Evolutionary conservation across 441 rosid species (phyloP), one percentile per base, ranked within the genome.

Genomic region (Corymbia calophylla): DNA sequence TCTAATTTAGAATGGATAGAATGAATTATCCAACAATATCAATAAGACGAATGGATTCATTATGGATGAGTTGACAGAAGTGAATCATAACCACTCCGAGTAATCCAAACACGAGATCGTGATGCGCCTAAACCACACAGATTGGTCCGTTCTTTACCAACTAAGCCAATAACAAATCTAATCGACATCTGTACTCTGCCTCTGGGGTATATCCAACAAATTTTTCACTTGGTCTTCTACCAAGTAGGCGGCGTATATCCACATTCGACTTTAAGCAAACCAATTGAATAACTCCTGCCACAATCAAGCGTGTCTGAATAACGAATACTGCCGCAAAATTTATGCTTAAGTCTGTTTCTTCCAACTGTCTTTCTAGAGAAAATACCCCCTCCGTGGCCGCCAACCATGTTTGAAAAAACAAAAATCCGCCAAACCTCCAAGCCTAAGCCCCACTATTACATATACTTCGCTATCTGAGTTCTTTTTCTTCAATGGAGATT

Each of bases 31-130:
- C 2, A 0, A 17, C 23, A 8, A 3, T 16, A 31, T 66, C 6
- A 0, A 66, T 8, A 19, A 31, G 44, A 66, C 3, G 6, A 25
- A 25, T 58, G 7, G 31, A 29, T 12, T 60, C 14, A 25, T 5
- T 25, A 0, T 25, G 64, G n/a, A 58, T 3, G 64, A 25, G 14
- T 58, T 11, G n/a, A 58, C 12, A 58, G 64, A 62, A 31, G 8
- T 0, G 8, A 70, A 39, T 73, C 49, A 39, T 19, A 35, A 73
- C 29, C 15, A 73, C 11, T 39, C 8, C 0, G 3, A 73, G 48
- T 11, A 39, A 73, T 39, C 29, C 29, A 39, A 39, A 73, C 15
- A 39, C 3, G 49, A 73, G 29, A 73, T 6, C 21, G 8, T 0
- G 16, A 73, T 19, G 48, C 1, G 8, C 82, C 29, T 9, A 11